Evolutionary conservation across 352 stramenopile genomes (phyloP).

Genomic region (Globisporangium solare): DNA sequence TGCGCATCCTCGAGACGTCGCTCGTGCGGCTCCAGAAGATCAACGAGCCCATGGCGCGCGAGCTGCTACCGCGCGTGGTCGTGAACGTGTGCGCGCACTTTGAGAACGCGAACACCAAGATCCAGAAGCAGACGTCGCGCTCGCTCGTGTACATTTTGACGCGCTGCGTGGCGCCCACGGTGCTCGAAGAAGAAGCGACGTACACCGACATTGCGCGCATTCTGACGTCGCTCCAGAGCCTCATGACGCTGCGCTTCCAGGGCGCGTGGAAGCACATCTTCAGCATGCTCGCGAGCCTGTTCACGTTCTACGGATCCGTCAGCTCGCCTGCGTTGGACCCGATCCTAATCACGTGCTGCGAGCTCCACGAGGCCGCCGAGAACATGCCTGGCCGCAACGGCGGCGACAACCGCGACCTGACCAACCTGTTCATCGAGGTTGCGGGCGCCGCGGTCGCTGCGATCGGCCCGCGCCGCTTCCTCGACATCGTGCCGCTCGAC

Average conservation of each 20-base stretch:
- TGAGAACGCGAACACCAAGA: slow-evolving; percentile 44
- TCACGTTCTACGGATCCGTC: slow-evolving; percentile 59
- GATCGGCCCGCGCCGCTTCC: slow-evolving; percentile 60
- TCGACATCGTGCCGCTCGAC: slow-evolving; percentile 70
- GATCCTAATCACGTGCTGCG: slow-evolving; percentile 66
- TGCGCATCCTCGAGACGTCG: slow-evolving; percentile 58
- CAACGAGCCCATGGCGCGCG: slow-evolving; percentile 51
- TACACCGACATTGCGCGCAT: slow-evolving; percentile 62
- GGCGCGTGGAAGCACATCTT: slow-evolving; percentile 79
- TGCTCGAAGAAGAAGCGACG: slow-evolving; percentile 51
- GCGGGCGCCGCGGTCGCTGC: slow-evolving; percentile 56
- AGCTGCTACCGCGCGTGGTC: slow-evolving; percentile 77
- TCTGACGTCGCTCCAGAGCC: slow-evolving; percentile 69
- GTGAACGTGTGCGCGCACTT: slow-evolving; percentile 67
- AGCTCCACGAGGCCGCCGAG: slow-evolving; percentile 75
- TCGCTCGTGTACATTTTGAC: slow-evolving; percentile 65
- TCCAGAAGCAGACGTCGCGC: slow-evolving; percentile 60
- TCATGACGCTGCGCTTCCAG: slow-evolving; percentile 83
- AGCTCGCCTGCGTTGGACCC: slow-evolving; percentile 56
- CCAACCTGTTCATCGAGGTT: slow-evolving; percentile 61
- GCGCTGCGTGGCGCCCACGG: slow-evolving; percentile 42
- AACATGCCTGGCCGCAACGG: slow-evolving; percentile 51
- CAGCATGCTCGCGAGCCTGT: slow-evolving; percentile 61
- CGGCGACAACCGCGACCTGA: slow-evolving; percentile 30
- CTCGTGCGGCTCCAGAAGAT: slow-evolving; percentile 59